phyloP scores from a whole-genome alignment of 2,329 filamentous ascomycete species.

The Talaromyces sp. region DNA sequence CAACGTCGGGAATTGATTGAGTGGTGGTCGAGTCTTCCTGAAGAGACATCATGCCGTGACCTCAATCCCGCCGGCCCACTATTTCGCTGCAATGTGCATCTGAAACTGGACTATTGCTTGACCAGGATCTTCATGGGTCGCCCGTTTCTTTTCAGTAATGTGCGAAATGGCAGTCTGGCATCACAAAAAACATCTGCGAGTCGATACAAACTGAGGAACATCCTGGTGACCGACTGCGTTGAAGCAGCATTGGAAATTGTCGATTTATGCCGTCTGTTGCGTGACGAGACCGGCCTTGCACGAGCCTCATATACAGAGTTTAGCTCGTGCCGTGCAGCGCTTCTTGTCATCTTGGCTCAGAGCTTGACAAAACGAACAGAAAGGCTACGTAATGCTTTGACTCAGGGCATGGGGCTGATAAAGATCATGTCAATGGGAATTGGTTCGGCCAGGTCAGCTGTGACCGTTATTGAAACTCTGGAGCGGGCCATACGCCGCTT shows the following conservation, averaged over 20 bases:
- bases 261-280: constrained; percentile 49
- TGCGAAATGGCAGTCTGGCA: constrained; percentile 29
- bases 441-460: constrained; percentile 52
- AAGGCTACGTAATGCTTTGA: constrained; percentile 44
- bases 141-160: constrained; percentile 49
- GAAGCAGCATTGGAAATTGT: constrained; percentile 52
- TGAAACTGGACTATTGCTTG: constrained; percentile 53
- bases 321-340: constrained; percentile 53
- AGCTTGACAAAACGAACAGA: constrained; percentile 40
- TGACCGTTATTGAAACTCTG: constrained; percentile 52
- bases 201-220: constrained; percentile 34
- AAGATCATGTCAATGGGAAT: constrained; percentile 54
- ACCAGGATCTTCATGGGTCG: constrained; percentile 54
- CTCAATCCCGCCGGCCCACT: constrained; percentile 40
- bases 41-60: constrained; percentile 40
- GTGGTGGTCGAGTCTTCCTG: constrained; percentile 42
- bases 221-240: constrained; percentile 52
- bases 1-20: constrained; percentile 39
- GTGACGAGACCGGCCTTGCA: constrained; percentile 52
- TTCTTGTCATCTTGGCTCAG: constrained; percentile 47
- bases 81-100: constrained; percentile 50
- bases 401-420: constrained; percentile 51
- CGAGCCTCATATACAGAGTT: constrained; percentile 56
- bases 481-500: constrained; percentile 48
- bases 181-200: constrained; percentile 30